Percentiles rank a stretch among this genome's conserved stretches.
These are phyloP conservation scores for Fusarium palustre DNA, from an alignment of 2,329 filamentous ascomycete genomes.

Conservation along the genomic window DNA sequence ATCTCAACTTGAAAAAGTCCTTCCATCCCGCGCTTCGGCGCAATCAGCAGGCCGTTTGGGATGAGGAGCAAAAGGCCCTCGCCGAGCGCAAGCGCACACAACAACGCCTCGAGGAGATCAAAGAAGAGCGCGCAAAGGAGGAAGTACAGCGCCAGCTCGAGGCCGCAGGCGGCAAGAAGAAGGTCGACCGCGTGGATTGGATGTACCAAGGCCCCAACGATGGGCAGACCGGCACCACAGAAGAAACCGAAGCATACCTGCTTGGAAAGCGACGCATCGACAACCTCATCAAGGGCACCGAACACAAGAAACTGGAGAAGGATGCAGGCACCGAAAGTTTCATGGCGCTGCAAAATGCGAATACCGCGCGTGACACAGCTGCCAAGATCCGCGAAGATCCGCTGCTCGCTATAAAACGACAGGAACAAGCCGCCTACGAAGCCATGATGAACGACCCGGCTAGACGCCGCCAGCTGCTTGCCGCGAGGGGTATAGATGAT, in stretches of 20 bases:
- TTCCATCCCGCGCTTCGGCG: slow-evolving; percentile 92
- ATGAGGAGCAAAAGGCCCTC: slow-evolving; percentile 90
- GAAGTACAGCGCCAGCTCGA: slow-evolving; percentile 92
- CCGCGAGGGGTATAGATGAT: slow-evolving; percentile 68
- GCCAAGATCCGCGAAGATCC: slow-evolving; percentile 92
- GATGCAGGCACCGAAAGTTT: slow-evolving; percentile 70
- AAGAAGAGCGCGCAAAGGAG: slow-evolving; percentile 92
- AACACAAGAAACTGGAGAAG: slow-evolving; percentile 85
- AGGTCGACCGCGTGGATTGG: slow-evolving; percentile 90
- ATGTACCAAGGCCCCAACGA: slow-evolving; percentile 93
- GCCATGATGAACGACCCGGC: slow-evolving; percentile 83
- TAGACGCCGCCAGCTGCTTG: slow-evolving; percentile 74
- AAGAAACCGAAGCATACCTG: slow-evolving; percentile 94
- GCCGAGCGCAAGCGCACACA: slow-evolving; percentile 95
- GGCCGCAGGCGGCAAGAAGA: slow-evolving; percentile 83
- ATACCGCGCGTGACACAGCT: slow-evolving; percentile 81
- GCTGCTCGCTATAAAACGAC: slow-evolving; percentile 89
- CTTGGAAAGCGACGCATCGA: slow-evolving; percentile 94
- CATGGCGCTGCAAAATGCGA: slow-evolving; percentile 74
- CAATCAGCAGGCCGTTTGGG: slow-evolving; percentile 92
- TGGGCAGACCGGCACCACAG: slow-evolving; percentile 79
- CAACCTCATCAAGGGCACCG: slow-evolving; percentile 80
- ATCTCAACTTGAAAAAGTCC: slow-evolving; percentile 94
- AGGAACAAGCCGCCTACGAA: slow-evolving; percentile 85
- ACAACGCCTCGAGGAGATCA: slow-evolving; percentile 90